A percentile compares a stretch with the other conserved stretches of the same genome.
Conservation (phyloP, 148 eudicot species). For the Chenopodium berlandieri region DNA sequence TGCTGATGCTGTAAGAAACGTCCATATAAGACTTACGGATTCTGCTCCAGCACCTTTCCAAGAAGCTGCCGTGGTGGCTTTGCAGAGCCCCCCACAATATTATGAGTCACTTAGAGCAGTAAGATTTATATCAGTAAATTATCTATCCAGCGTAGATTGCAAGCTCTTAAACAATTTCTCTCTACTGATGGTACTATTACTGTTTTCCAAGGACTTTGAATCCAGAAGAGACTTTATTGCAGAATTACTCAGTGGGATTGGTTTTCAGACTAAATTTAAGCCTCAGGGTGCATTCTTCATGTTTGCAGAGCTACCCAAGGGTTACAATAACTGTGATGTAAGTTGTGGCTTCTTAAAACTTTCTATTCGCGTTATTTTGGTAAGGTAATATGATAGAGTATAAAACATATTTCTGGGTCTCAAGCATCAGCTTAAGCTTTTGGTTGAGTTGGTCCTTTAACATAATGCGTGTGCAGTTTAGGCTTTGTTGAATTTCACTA, state of each 20-base stretch:
- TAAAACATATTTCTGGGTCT: no score
- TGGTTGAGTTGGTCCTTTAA: no score
- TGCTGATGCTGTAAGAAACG: conserved; percentile 79
- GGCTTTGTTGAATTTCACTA: not conserved
- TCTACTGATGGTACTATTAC: not conserved
- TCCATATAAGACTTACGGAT: conserved; percentile 75
- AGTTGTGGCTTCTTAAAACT: conserved; percentile 20
- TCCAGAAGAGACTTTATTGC: conserved; percentile 60
- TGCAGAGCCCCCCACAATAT: conserved; percentile 59
- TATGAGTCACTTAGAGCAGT: conserved; percentile 55
- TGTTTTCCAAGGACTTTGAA: conserved; percentile 62
- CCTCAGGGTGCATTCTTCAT: conserved; percentile 85
- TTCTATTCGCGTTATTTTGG: not conserved
- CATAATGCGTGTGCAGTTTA: not conserved
- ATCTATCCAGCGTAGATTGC: not conserved
- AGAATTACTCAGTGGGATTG: conserved; percentile 61
- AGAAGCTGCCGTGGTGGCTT: conserved; percentile 89
- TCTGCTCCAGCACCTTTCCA: conserved; percentile 99
- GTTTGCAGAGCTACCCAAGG: conserved; percentile 73
- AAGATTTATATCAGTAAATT: conserved; percentile 17
- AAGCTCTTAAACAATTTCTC: not conserved
- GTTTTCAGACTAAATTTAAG: conserved; percentile 55
- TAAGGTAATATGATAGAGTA: not conserved
- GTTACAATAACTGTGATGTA: conserved; percentile 67
- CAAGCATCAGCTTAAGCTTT: no score